Base-by-base conservation (phyloP, 1,284 basidiomycete genomes). In the Mycena citricolor region DNA sequence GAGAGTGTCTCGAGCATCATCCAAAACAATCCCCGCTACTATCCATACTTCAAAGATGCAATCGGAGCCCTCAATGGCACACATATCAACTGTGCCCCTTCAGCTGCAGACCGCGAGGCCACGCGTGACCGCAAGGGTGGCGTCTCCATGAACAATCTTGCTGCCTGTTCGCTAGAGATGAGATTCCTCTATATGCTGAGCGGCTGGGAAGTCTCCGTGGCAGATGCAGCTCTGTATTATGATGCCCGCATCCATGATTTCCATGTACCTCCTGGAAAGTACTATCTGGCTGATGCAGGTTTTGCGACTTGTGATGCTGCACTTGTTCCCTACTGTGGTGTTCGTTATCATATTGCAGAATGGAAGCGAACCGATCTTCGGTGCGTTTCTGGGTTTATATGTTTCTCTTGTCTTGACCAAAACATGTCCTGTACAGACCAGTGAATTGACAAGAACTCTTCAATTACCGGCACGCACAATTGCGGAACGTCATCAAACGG, bases 271-370 rank as follows among this genome's bases (percentile, higher is more conserved):
- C 21, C 23, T 0, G 56, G 61, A 7, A 62, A 62, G 39, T 64
- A 50, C 41, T 70, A 68, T 41, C 58, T 71, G 23, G 67, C 60
- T 5, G 65, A 70, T 65, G 68, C 67, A 12, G 65, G 69, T 0
- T 72, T 66, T 61, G 54, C 51, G 4, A 16, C 50, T 0, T 65
- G 59, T 54, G 57, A 65, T 44, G 29, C 51, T 2, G 44, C 71
- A 0, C 54, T 73, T n/a, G 49, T 61, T 17, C 66, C 60, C 12
- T 68, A 62, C 44, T 52, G 46, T 41, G 54, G 52, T n/a, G 49
- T 58, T 2, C 51, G 53, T 0, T 68, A 68, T 47, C 66, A 61
- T 53, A 51, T 69, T 33, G 58, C 59, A 20, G 65, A 69, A 45
- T 68, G 62, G 65, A 60, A 56, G 14, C 39, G 53, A n/a, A 61